Conservation (phyloP, 2,329 filamentous ascomycete species). For the Myriosclerotinia curreyana region DNA sequence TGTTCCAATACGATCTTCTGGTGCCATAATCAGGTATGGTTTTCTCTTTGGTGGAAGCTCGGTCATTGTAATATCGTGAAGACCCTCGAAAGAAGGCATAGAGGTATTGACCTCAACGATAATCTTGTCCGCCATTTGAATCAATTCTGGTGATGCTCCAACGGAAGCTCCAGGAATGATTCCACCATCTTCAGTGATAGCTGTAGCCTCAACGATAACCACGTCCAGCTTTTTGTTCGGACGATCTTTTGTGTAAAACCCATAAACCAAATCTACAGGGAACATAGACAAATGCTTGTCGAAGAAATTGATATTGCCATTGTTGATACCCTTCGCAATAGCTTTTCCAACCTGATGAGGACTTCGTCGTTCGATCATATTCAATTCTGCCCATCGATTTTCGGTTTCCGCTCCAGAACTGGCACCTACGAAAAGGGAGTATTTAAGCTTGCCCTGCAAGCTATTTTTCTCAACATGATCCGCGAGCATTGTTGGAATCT, state of each 20-base stretch:
- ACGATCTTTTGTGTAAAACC: conserved; percentile 80
- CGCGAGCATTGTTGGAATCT: conserved; percentile 77
- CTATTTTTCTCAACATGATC: conserved; percentile 87
- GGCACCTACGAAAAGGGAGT: conserved; percentile 86
- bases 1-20: conserved; percentile 82
- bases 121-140: conserved; percentile 91
- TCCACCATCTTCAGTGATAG: conserved; percentile 83
- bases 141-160: conserved; percentile 78
- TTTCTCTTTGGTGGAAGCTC: conserved; percentile 77
- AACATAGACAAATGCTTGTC: conserved; percentile 96
- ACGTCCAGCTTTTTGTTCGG: conserved; percentile 66
- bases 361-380: conserved; percentile 84
- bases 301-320: conserved; percentile 85
- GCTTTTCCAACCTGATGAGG: conserved; percentile 90
- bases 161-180: conserved; percentile 85
- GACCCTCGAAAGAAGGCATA: conserved; percentile 77
- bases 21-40: conserved; percentile 80
- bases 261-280: conserved; percentile 80
- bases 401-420: conserved; percentile 83
- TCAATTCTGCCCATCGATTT: conserved; percentile 82
- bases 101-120: conserved; percentile 92
- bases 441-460: conserved; percentile 79
- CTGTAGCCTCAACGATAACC: conserved; percentile 79
- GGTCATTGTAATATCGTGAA: conserved; percentile 90
- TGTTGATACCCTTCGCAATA: conserved; percentile 87